Evolutionary conservation across 495 filamentous ascomycete genomes (phyloP), one percentile per base, ranked within the genome.

Genomic region (Xylaria intraflava): DNA sequence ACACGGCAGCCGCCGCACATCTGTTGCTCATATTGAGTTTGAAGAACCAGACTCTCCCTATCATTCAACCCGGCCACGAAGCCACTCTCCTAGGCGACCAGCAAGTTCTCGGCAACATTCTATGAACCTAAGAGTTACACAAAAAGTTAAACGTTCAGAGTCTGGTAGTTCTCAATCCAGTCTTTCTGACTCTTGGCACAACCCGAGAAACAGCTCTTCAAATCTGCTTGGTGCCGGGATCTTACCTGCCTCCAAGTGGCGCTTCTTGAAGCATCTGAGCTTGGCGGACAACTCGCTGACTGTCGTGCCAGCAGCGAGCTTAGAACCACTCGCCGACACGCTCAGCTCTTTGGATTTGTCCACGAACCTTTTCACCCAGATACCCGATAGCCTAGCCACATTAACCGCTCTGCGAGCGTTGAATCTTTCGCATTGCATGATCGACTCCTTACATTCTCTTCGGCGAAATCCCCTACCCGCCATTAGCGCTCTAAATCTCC

Each of bases 351-450:
- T 98, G 33, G 93, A 98, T 67, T 74, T 98, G 26, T 97, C 92
- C 0, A 82, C 82, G 14, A 98, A 98, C 66, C 80, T 95, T 17
- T 91, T 97, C 63, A 82, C 82, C 0, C 88, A 96, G 61, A 85
- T 96, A 41, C 93, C 93, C 1, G 93, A 97, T 65, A 88, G 87
- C 61, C 70, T 98, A 30, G 83, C 90, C 33, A 84, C 80, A 12
- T 73, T 98, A 42, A 87, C 87, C 29, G 83, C 87, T 19, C 78
- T 98, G 20, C 81, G 89, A 42, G 90, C 93, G 22, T 71, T 98
- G 42, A 97, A 98, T 62, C 76, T 98, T 24, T 92, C 91, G 12
- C 84, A 90, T 62, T 96, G 93, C 77, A 96, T 97, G 92, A 95
- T 98, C 45, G 89, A 93, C 49, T 94, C 90, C 29, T 73, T 98